A percentile compares a stretch with the other conserved stretches of the same genome.
phyloP scores from a whole-genome alignment of 768 basidiomycete genomes.

The Boletus coccyginus region DNA sequence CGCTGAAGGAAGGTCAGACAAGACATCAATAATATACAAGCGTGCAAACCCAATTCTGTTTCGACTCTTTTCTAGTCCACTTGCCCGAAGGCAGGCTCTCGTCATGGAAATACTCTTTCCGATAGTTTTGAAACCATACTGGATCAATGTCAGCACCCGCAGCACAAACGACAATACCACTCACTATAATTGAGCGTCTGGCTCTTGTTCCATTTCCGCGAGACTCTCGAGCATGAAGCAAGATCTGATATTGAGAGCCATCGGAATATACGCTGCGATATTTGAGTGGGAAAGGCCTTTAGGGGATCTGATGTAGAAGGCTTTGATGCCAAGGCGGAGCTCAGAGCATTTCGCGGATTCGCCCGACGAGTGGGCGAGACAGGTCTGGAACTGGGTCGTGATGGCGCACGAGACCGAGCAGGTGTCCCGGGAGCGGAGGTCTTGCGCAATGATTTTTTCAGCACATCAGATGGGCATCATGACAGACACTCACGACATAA shows the following conservation, averaged over 20 bases:
- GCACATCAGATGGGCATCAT: not conserved
- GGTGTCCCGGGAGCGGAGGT: slow-evolving; percentile 70
- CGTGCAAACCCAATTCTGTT: slow-evolving; percentile 74
- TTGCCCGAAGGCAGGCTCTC: slow-evolving; percentile 75
- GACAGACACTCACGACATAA: slow-evolving; percentile 54
- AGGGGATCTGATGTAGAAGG: slow-evolving; percentile 52
- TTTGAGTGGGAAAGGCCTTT: slow-evolving; percentile 71
- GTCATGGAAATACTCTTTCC: slow-evolving; percentile 85
- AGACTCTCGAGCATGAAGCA: slow-evolving; percentile 76
- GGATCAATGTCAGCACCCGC: slow-evolving; percentile 6
- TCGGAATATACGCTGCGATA: slow-evolving; percentile 76
- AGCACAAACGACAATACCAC: slow-evolving; percentile 9
- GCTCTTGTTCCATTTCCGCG: slow-evolving; percentile 83
- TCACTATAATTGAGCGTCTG: slow-evolving; percentile 89
- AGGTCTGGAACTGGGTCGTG: slow-evolving; percentile 47
- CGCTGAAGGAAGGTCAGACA: slow-evolving; percentile 42
- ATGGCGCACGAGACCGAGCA: slow-evolving; percentile 54
- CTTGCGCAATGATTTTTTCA: slow-evolving; percentile 31
- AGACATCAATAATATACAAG: slow-evolving; percentile 5
- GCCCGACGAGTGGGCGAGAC: slow-evolving; percentile 32
- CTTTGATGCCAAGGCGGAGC: slow-evolving; percentile 24
- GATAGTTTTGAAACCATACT: slow-evolving; percentile 96
- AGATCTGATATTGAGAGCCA: slow-evolving; percentile 61
- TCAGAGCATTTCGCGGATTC: slow-evolving; percentile 22
- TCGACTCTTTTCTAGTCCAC: slow-evolving; percentile 94